phyloP scores from a whole-genome alignment of 768 basidiomycete species.

The Mycena alexandri region DNA sequence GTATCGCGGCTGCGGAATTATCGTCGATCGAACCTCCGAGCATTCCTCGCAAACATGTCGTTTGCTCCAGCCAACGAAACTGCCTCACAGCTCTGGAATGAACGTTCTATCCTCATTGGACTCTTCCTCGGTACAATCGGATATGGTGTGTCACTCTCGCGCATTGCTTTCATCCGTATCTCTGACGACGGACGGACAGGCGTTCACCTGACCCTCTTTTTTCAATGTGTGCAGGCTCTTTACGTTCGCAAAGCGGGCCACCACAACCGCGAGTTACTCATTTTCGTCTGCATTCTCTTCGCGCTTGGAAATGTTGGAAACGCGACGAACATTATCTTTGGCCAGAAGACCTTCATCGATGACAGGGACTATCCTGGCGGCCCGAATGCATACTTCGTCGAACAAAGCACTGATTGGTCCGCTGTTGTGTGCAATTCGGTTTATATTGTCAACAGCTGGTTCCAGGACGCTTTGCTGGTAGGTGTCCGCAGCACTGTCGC shows the following conservation, averaged over 20 bases:
- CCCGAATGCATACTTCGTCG: constrained; percentile 28
- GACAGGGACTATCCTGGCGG: constrained; percentile 32
- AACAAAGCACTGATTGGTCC: constrained; percentile 24
- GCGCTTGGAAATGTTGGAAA: constrained; percentile 24
- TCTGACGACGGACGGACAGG: no score
- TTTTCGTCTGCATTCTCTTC: constrained; percentile 26
- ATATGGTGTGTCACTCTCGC: background rate
- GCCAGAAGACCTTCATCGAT: constrained; percentile 30
- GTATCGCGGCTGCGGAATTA: no score
- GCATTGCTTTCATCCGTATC: background rate
- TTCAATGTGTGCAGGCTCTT: background rate
- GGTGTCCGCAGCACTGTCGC: no score
- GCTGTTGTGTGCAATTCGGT: constrained; percentile 24
- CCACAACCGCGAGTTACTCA: constrained; percentile 9
- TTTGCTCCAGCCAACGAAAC: no score
- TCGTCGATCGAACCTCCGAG: no score
- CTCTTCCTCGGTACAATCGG: background rate
- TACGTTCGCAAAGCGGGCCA: background rate
- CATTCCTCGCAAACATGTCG: no score
- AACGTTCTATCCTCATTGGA: no score
- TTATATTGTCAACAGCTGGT: constrained; percentile 28
- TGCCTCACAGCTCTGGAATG: no score
- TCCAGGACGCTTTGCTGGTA: constrained; percentile 16
- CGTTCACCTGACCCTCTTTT: background rate
- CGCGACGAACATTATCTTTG: constrained; percentile 26